Evolutionary conservation across 768 basidiomycete species (phyloP).

Genomic region (Xerocomus potaroensis): DNA sequence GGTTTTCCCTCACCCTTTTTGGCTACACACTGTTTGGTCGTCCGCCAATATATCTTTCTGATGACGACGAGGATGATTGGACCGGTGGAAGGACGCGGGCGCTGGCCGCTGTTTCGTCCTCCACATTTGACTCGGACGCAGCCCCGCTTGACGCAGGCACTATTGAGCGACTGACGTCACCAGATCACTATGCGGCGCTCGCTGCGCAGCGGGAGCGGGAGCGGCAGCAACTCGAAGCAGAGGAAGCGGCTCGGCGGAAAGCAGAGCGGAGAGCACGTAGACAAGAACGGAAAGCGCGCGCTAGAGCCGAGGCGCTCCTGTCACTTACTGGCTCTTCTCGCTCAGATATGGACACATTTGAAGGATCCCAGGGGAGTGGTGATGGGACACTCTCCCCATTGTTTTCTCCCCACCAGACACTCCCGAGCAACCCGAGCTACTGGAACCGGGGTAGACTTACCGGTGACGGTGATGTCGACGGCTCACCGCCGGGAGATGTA

Average conservation of each 20-base stretch:
- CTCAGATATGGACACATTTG: slow-evolving; percentile 41
- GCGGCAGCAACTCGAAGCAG: slow-evolving; percentile 30
- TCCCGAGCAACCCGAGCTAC: slow-evolving; percentile 4
- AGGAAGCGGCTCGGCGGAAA: slow-evolving; percentile 40
- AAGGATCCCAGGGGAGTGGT: slow-evolving; percentile 63
- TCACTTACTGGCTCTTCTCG: slow-evolving; percentile 29
- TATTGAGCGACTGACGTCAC: slow-evolving; percentile 49
- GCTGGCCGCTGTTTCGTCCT: slow-evolving; percentile 27
- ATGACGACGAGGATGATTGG: slow-evolving; percentile 44
- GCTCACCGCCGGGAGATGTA: slow-evolving; percentile 27
- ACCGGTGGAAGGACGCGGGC: slow-evolving; percentile 17
- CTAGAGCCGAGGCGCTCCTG: slow-evolving; percentile 29
- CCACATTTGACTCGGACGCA: slow-evolving; percentile 68
- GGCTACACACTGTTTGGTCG: slow-evolving; percentile 68
- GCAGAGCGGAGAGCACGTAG: slow-evolving; percentile 46
- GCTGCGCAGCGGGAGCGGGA: slow-evolving; percentile 28
- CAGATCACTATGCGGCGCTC: slow-evolving; percentile 29
- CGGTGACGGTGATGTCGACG: background rate
- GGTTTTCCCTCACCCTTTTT: slow-evolving; percentile 50
- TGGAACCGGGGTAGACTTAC: slow-evolving; percentile 10
- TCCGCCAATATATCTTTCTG: slow-evolving; percentile 54
- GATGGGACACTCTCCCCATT: background rate
- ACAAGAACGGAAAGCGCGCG: slow-evolving; percentile 43
- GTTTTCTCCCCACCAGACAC: background rate
- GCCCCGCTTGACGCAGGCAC: slow-evolving; percentile 56